Evolutionary conservation across 805 yeast species (phyloP), one percentile per base, ranked within the genome.

Genomic region (Blastobotrys robertii): DNA sequence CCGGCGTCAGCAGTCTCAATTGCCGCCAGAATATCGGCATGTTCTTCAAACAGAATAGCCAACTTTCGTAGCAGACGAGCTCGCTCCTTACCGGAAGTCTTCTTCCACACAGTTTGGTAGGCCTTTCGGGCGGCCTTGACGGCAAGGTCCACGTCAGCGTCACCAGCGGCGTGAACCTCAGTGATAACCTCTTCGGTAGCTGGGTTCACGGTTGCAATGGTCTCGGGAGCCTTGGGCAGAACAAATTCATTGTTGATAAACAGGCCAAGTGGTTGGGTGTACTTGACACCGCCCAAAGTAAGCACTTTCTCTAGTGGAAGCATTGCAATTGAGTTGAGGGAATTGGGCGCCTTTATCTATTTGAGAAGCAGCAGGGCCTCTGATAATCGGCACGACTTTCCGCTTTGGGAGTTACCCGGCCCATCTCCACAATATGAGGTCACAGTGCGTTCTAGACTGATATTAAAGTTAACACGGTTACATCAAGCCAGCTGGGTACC

Each of bases 1-100:
- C 97, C 97, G 59, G 86, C 84, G 64, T 88, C 95, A 58, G 81
- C 68, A 15, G 95, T 72, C 67, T 88, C 97, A 56, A 88, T 81
- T 36, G 76, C 68, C 25, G 95, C 87, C 45, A 88, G 66, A 30
- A 75, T 66, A 45, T 84, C 92, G 37, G 76, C 69, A 58, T 87
- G 68, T 52, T 74, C 68, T 57, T 86, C 95, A 46, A 87, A 63
- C 55, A 81, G 68, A 48, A 82, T 86, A 29, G 95, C 94, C 44
- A 88, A 73, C 64, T 77, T 82, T 66, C 66, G 60, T 50, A 88
- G 68, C 35, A 74, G 74, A 44, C 60, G 66, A 39, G 80, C 80
- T 58, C 95, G 77, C 44, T 67, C 73, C 14, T 69, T 55, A n/a
- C 94, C 92, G 48, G 83, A 81, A 32, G 69, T 67, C 37, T 66